Base-by-base conservation (phyloP, 2,329 filamentous ascomycete genomes). In the Ceratocystis huliohia region DNA sequence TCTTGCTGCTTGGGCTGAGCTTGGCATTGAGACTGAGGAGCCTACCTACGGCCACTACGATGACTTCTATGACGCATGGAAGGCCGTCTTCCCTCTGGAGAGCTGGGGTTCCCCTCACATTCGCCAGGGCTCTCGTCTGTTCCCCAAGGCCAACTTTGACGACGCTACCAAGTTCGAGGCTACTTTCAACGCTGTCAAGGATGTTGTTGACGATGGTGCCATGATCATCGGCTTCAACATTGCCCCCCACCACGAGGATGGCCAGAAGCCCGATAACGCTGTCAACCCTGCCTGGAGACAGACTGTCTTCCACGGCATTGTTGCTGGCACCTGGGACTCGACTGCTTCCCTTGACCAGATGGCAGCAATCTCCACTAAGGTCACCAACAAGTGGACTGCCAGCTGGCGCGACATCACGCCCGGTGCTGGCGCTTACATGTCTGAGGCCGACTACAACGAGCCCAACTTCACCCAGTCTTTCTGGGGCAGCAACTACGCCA, bases 401-500 rank as follows among this genome's bases (percentile, higher is more conserved):
- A 44, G 8, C 70, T 73, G 48, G 71, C 73, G 75, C 28, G 72
- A 70, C 5, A 72, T 74, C 5, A 75, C 77, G 0, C 78, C 78
- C 2, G 76, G 74, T 1, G 72, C 72, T 1, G 79, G 79, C 3
- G 74, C 78, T 3, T 82, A 82, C 69, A 71, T 80, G 70, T 82
- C 81, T 68, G 82, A 84, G 74, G 78, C 75, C 1, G 78, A 83
- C 71, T 77, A 79, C 53, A 74, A 76, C 67, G 75, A 82, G 71
- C 76, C 75, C 1, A 70, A 78, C 65, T 82, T 75, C 70, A 74
- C 79, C 70, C 70, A 76, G 37, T 73, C 71, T 2, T 82, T 82
- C 72, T 82, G 76, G 70, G 81, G 80, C 1, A 68, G 48, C 5
- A 80, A 80, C 62, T 82, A 81, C 68, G 70, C 69, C 3, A 71